Conservation (phyloP, 345 rosid species). For the Trapa bicornis region DNA sequence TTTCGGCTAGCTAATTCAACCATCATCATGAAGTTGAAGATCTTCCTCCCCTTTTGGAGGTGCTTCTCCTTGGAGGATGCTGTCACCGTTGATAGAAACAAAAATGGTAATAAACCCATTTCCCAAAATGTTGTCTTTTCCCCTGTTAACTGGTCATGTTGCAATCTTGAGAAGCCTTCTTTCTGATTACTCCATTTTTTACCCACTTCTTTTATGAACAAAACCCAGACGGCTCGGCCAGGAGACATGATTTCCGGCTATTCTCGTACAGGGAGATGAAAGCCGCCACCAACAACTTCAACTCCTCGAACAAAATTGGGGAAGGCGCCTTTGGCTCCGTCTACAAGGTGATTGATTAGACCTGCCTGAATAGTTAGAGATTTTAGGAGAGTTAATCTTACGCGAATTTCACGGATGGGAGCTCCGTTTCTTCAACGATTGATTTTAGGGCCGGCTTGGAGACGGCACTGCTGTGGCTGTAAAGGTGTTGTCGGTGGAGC, state of each 20-base stretch:
- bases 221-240: slow-evolving; percentile 10
- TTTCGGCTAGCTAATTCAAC: not conserved
- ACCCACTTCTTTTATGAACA: slow-evolving; percentile 3
- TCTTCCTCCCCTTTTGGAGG: slow-evolving; percentile 2
- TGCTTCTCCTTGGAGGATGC: slow-evolving; percentile 6
- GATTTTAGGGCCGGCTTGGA: slow-evolving; percentile 5
- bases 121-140: not conserved
- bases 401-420: not conserved
- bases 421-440: not conserved
- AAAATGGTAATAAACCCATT: not conserved
- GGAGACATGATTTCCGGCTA: slow-evolving; percentile 14
- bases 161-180: not conserved
- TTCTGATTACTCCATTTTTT: not conserved
- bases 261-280: slow-evolving; percentile 32
- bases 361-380: not conserved
- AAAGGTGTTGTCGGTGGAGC: slow-evolving; percentile 39
- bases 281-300: slow-evolving; percentile 30
- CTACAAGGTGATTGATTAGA: slow-evolving; percentile 34
- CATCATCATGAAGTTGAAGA: slow-evolving; percentile 10
- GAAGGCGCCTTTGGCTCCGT: slow-evolving; percentile 51
- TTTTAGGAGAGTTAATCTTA: not conserved
- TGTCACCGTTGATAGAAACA: slow-evolving; percentile 1
- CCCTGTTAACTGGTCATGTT: not conserved
- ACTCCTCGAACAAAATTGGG: slow-evolving; percentile 43
- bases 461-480: slow-evolving; percentile 36